A percentile compares a stretch with the other conserved stretches of the same genome.
These are phyloP conservation scores for Ascocoryne sarcoides DNA, from an alignment of 2,329 filamentous ascomycete genomes.

Conservation along the genomic window DNA sequence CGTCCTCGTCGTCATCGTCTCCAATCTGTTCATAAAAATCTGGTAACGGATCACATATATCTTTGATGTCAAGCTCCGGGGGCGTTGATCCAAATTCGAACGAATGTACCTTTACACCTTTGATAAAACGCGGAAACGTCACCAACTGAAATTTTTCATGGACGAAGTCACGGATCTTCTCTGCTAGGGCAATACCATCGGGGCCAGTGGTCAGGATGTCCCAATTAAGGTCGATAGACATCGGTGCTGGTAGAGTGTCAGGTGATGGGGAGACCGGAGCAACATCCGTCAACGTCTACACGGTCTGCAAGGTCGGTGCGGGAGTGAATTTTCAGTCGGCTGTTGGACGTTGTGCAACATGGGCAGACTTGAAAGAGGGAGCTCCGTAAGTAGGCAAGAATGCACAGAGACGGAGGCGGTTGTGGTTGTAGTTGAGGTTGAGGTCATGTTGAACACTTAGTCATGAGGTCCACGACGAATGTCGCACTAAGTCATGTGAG, in stretches of 20 bases:
- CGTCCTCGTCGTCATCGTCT: slow-evolving; percentile 54
- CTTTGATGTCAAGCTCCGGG: slow-evolving; percentile 85
- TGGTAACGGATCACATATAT: slow-evolving; percentile 88
- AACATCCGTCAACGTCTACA: background rate
- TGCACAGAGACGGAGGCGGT: no score
- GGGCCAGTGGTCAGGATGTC: slow-evolving; percentile 81
- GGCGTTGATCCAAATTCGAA: slow-evolving; percentile 84
- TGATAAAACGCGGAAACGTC: slow-evolving; percentile 87
- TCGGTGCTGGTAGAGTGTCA: slow-evolving; percentile 31
- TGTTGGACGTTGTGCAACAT: no score
- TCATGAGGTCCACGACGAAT: no score
- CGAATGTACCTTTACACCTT: slow-evolving; percentile 86
- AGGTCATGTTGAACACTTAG: no score
- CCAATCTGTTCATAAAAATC: slow-evolving; percentile 90
- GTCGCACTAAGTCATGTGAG: no score
- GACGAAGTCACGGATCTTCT: slow-evolving; percentile 84
- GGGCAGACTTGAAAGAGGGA: no score
- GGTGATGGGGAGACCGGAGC: background rate
- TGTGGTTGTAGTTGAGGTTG: no score
- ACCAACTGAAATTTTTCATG: slow-evolving; percentile 94
- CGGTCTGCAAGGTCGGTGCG: no score
- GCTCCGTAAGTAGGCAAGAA: no score
- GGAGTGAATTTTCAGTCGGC: no score
- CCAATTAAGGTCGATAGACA: slow-evolving; percentile 99
- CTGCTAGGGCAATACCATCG: slow-evolving; percentile 76